Base-by-base conservation (phyloP, 2,329 filamentous ascomycete species). In the Phyllosticta capitalensis region DNA sequence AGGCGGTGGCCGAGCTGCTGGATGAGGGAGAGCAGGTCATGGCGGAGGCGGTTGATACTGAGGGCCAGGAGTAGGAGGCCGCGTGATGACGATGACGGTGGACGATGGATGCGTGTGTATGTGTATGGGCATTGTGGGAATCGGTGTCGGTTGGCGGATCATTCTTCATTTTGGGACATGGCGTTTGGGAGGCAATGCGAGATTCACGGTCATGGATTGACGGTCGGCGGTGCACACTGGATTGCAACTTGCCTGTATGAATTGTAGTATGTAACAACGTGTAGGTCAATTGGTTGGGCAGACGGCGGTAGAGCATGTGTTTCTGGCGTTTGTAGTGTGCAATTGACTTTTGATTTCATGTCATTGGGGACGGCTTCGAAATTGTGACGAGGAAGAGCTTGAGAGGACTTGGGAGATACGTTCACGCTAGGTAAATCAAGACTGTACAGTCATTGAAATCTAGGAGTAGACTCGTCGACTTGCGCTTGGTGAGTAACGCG, bases 21-120 rank as follows among this genome's bases (percentile, higher is more conserved):
- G 92, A 99, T 74, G 94, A 99, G 72, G 91, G 90, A 1, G 94
- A 99, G 79, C 88, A 94, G 73, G 77, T 96, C 65, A 88, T 95
- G 82, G 84, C 84, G 53, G 89, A 92, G 69, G 71, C 68, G 19
- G 70, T 69, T 17, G 30, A 52, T 9, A 45, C 50, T 24, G 52
- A 59, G 20, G 51, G 48, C 10, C 12, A 24, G 48, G 19, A 33
- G 55, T 14, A 12, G 28, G 5, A 7, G 17, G 33, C 24, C 9
- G 22, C 10, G 38, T 58, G 49, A 22, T 19, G 24, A 17, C 2
- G 55, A 51, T 12, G 54, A 50, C 20, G 54, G 48, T 21, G 20
- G 54, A 12, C 24, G 56, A 53, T 21, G 17, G 45, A 21, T 54
- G 54, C 9, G 26, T 19, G 5, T 48, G 28, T 12, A 10, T 51